These are phyloP conservation scores for Luzula sylvatica DNA, from an alignment of 176 grass and related monocot genomes.

Conservation along the genomic window DNA sequence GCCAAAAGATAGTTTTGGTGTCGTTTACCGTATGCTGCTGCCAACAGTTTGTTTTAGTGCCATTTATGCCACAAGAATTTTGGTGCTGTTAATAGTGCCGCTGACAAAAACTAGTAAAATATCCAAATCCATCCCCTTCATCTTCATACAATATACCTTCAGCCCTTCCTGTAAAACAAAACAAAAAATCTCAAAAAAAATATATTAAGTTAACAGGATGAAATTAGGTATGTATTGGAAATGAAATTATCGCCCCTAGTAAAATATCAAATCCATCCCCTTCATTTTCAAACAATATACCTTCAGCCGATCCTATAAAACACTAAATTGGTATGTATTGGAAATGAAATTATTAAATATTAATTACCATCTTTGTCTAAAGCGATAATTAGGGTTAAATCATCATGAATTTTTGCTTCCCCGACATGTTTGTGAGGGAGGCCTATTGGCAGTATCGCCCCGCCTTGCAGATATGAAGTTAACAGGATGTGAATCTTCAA, in stretches of 20 bases:
- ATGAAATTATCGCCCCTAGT: too few relatives aligned
- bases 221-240: too few relatives aligned
- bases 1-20: too few relatives aligned
- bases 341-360: too few relatives aligned
- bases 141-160: conserved; percentile 68
- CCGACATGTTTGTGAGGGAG: conserved; percentile 58
- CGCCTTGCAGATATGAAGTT: conserved; percentile 49
- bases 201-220: too few relatives aligned
- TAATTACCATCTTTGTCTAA: conserved; percentile 67
- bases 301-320: not conserved
- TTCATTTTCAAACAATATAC: too few relatives aligned
- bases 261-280: too few relatives aligned
- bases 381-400: conserved; percentile 52
- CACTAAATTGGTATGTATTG: not conserved
- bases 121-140: conserved; percentile 62
- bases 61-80: too few relatives aligned
- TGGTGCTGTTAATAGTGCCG: too few relatives aligned
- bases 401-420: conserved; percentile 68
- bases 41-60: too few relatives aligned
- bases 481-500: conserved; percentile 62
- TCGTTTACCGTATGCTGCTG: too few relatives aligned
- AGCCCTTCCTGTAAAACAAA: conserved; percentile 41
- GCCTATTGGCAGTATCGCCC: conserved; percentile 65
- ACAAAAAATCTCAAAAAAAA: not conserved
- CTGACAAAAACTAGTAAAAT: too few relatives aligned